Evolutionary conservation across 805 yeast species (phyloP).

Genomic region (Candida palmyrensis): DNA sequence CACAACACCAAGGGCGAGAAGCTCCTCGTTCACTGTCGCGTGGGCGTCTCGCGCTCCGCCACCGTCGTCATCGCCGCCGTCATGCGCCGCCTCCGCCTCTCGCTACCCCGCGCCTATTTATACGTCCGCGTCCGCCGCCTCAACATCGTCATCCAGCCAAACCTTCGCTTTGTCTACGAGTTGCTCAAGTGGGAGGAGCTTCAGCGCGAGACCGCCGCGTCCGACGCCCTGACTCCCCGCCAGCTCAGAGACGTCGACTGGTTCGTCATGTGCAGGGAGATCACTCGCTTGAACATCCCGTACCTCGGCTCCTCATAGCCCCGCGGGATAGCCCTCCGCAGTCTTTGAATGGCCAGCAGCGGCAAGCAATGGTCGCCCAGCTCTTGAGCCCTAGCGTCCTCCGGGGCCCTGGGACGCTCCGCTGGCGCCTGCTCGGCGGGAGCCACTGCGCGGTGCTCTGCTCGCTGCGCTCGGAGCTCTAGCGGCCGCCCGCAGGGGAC

Average conservation of each 20-base stretch:
- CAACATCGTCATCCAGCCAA: constrained; percentile 93
- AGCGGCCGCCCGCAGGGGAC: too few species aligned
- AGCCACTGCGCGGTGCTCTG: too few species aligned
- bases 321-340: too few species aligned
- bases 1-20: constrained; percentile 21
- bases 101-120: constrained; percentile 74
- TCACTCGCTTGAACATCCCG: constrained; percentile 68
- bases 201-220: constrained; percentile 7
- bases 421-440: too few species aligned
- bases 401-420: too few species aligned
- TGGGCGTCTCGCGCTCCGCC: constrained; percentile 92
- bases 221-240: too few species aligned
- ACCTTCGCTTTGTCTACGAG: constrained; percentile 86
- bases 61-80: constrained; percentile 95
- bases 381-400: too few species aligned
- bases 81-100: constrained; percentile 67
- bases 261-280: constrained; percentile 81
- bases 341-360: too few species aligned
- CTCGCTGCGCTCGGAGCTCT: too few species aligned
- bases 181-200: constrained; percentile 51
- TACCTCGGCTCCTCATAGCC: too few species aligned
- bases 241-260: constrained; percentile 78
- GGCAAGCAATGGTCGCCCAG: too few species aligned
- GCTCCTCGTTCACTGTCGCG: constrained; percentile 83
- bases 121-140: constrained; percentile 86